Conservation (phyloP, 495 filamentous ascomycete species). For the Penicillium steckii region DNA sequence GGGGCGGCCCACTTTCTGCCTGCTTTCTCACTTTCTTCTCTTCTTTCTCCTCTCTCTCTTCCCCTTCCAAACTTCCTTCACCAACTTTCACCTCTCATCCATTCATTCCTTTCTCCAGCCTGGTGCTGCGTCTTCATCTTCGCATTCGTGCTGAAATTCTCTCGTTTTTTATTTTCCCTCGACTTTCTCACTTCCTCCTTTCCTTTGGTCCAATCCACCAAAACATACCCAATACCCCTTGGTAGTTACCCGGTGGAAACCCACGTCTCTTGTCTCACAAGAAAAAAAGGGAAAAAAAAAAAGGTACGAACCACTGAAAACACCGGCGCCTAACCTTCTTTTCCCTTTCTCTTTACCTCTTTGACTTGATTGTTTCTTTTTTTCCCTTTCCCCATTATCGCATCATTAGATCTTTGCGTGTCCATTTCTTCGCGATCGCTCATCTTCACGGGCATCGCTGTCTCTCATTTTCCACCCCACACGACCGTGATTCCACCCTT, state of each 20-base stretch:
- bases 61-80: conserved; percentile 13
- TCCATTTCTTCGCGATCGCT: conserved; percentile 1
- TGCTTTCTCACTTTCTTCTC: conserved; percentile 14
- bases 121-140: conserved; percentile 22
- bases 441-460: background rate
- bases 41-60: conserved; percentile 15
- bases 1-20: conserved; percentile 15
- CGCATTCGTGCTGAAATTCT: background rate
- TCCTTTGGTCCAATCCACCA: background rate
- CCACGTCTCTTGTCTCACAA: conserved; percentile 13
- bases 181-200: too few relatives aligned
- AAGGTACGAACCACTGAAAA: conserved; percentile 7
- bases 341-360: conserved; percentile 10
- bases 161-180: too few relatives aligned
- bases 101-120: conserved; percentile 20
- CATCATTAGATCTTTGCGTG: conserved; percentile 6
- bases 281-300: background rate
- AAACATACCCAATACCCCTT: background rate
- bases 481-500: conserved; percentile 4
- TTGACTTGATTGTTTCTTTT: conserved; percentile 4
- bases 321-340: conserved; percentile 8
- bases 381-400: conserved; percentile 9
- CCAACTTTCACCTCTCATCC: conserved; percentile 8
- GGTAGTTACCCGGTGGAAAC: background rate
- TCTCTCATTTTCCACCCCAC: conserved; percentile 6